phyloP scores from a whole-genome alignment of 2,329 filamentous ascomycete genomes.

The Didymella lethalis region DNA sequence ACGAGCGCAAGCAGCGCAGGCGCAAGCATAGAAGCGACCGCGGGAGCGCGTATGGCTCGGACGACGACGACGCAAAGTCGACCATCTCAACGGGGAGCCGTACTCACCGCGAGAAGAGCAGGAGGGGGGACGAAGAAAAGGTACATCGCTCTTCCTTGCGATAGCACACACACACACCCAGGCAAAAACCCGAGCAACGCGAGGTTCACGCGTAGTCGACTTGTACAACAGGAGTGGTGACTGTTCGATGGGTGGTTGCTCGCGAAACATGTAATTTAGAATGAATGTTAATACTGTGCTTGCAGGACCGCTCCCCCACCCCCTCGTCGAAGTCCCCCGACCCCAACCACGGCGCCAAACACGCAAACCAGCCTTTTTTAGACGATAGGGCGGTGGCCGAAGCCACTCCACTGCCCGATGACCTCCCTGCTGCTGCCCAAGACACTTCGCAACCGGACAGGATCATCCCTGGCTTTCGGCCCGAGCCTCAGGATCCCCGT shows the following conservation, averaged over 20 bases:
- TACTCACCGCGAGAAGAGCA: constrained; percentile 53
- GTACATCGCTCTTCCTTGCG: constrained; percentile 47
- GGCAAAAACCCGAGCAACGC: neutral
- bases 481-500: constrained; percentile 22
- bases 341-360: constrained; percentile 32
- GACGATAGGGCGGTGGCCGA: constrained; percentile 66
- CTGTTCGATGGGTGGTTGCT: constrained; percentile 17
- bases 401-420: constrained; percentile 55
- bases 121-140: constrained; percentile 48
- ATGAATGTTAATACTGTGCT: constrained; percentile 43
- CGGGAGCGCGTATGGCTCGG: constrained; percentile 50
- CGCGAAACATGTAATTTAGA: constrained; percentile 38
- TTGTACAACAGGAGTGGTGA: constrained; percentile 3
- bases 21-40: constrained; percentile 54
- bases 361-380: constrained; percentile 68
- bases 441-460: constrained; percentile 30
- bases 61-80: constrained; percentile 50
- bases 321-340: constrained; percentile 34
- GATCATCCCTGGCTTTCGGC: constrained; percentile 45
- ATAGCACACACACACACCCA: constrained; percentile 24
- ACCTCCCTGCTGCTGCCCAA: constrained; percentile 42
- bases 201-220: neutral
- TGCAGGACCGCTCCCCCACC: constrained; percentile 43
- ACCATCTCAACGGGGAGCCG: constrained; percentile 46
- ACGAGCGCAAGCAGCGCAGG: constrained; percentile 54